These are phyloP conservation scores for Knufia petricola DNA, from an alignment of 2,329 filamentous ascomycete species.

Conservation along the genomic window DNA sequence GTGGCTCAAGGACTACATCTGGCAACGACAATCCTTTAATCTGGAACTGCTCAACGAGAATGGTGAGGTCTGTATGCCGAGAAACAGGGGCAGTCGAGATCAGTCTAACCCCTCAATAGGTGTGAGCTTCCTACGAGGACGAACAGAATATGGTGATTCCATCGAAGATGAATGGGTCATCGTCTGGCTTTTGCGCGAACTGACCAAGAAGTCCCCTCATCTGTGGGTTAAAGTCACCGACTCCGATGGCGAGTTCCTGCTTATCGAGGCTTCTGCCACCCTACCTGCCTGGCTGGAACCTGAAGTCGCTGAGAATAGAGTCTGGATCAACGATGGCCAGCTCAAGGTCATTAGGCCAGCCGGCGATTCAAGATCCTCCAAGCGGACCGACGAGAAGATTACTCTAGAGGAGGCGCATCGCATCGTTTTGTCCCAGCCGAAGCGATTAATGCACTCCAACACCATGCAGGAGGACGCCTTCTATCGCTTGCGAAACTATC, in stretches of 20 bases:
- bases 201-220: constrained; percentile 61
- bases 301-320: constrained; percentile 74
- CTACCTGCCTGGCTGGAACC: constrained; percentile 86
- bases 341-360: constrained; percentile 59
- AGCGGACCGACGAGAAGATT: constrained; percentile 38
- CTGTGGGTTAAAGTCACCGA: constrained; percentile 79
- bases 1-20: constrained; percentile 78
- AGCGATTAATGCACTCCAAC: constrained; percentile 58
- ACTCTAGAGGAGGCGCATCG: constrained; percentile 55
- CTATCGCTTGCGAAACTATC: constrained; percentile 76
- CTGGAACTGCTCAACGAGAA: constrained; percentile 53
- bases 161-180: constrained; percentile 97
- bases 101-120: constrained; percentile 28
- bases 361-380: constrained; percentile 38
- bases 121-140: constrained; percentile 57
- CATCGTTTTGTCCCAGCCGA: constrained; percentile 48
- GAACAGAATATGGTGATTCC: constrained; percentile 83
- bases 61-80: constrained; percentile 37
- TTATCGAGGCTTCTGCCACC: constrained; percentile 84
- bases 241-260: constrained; percentile 86
- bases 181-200: constrained; percentile 74
- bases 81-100: constrained; percentile 12
- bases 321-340: constrained; percentile 76
- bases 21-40: constrained; percentile 79
- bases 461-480: constrained; percentile 83